Evolutionary conservation across 345 rosid species (phyloP), one percentile per base, ranked within the genome.

Genomic region (Citrus sinensis): DNA sequence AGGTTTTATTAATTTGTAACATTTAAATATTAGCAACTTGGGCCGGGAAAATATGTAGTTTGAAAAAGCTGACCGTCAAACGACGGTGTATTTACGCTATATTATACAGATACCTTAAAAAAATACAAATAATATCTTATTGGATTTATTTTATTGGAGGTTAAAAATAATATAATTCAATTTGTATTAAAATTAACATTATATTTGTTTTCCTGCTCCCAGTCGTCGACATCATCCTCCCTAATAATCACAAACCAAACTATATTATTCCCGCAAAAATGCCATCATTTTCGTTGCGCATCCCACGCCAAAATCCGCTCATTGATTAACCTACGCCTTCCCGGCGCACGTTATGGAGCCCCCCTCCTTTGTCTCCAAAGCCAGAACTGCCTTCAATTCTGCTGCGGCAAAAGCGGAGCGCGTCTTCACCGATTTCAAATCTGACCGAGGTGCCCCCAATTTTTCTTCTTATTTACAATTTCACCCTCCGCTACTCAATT

Each of bases 321-420:
- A 11, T 27, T 29, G 30, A 34, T 54, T 77, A 83, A 83, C 78
- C 78, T 77, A 63, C 81, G 85, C 87, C 65, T 63, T 67, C 71
- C 61, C 37, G 34, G 88, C 87, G 86, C 86, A 81, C 82, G 84
- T 80, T 77, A 87, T 92, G 94, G 92, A 88, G 82, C 77, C 89
- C 79, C 92, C 87, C 49, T 92, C 98, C 30, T 93, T 93, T 76
- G 99, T 88, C 64, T 85, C 96, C 81, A 89, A 90, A 88, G 99
- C 98, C 65, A 87, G 94, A 90, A 88, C 89, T 34, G 99, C 97
- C 85, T 83, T 95, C 84, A 90, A 92, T 85, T 93, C 99, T 54
- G 99, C 97, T 60, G 97, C 99, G 25, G 98, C 97, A 74, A 92
- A 92, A 88, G 98, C 99, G 86, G 99, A 95, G 90, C 98, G 96